Evolutionary conservation across 139 green algal genomes (phyloP), one percentile per base, ranked within the genome.

Genomic region (Coelastrella sp.): DNA sequence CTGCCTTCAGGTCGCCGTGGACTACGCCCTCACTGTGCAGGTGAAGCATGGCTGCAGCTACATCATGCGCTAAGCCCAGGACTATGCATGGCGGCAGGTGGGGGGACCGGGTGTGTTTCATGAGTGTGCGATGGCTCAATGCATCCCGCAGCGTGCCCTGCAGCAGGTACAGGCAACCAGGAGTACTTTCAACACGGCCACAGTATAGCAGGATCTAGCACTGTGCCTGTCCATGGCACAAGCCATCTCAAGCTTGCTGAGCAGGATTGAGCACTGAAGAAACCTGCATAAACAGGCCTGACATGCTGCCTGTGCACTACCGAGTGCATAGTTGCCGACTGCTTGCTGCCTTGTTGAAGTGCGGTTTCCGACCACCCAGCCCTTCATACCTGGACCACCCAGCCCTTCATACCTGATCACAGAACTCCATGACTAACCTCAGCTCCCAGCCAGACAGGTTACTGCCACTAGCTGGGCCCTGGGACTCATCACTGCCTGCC

Each of bases 391-490:
- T n/a, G n/a, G 35, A 49, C 35, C 35, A 49, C 35, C 35, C 35
- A 49, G 35, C 35, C 35, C 35, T 49, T 49, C 35, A 49, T 60
- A 90, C 87, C 87, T 78, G n/a, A 79, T 94, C 85, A 84, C 93
- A 95, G 78, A 81, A 94, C 84, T 95, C 93, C 88, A 94, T 92
- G 6, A 94, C 88, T 24, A 95, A 59, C 17, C 85, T 76, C 49
- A 93, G 88, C 91, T 94, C 90, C 87, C 87, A 90, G 17, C 87
- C 87, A 78, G 87, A 66, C 7, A 89, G 15, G 14, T 25, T 68
- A 7, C 27, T 22, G 7, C 49, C 9, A 56, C 11, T 68, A 7
- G 15, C 58, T 22, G 17, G 10, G 49, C 8, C 79, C 58, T 58
- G 7, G 17, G 58, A 58, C 20, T 35, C 84, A 11, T n/a, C 15